A percentile compares a stretch with the other conserved stretches of the same genome.
Evolutionary conservation across 2,329 filamentous ascomycete genomes (phyloP).

Genomic region (Sporothrix dimorphospora): DNA sequence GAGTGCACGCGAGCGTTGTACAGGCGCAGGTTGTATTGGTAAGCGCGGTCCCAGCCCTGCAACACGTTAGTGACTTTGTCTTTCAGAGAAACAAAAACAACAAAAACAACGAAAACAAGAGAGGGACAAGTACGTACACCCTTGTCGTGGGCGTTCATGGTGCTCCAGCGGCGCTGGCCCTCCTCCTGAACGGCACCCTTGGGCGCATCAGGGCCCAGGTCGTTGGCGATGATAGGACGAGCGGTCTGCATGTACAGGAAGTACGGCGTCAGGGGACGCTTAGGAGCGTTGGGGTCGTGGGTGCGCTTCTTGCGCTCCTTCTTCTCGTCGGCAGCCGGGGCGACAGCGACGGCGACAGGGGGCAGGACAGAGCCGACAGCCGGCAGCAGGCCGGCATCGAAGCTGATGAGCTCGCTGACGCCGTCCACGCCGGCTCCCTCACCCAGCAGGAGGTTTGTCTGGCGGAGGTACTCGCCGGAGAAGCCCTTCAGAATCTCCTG

Average conservation of each 20-base stretch:
- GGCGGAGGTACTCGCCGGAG: slow-evolving; percentile 81
- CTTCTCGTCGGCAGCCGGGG: slow-evolving; percentile 64
- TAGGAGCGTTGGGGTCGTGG: slow-evolving; percentile 90
- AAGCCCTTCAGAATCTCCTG: slow-evolving; percentile 79
- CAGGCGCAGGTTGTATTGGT: slow-evolving; percentile 67
- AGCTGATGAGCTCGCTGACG: slow-evolving; percentile 52
- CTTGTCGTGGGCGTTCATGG: slow-evolving; percentile 76
- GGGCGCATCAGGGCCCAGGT: slow-evolving; percentile 73
- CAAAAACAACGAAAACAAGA: background rate
- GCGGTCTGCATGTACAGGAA: slow-evolving; percentile 93
- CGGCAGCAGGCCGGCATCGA: slow-evolving; percentile 56
- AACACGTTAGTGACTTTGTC: background rate
- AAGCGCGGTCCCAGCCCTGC: slow-evolving; percentile 65
- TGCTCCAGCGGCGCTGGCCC: slow-evolving; percentile 82
- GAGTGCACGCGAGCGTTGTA: slow-evolving; percentile 68
- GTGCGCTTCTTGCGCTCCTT: slow-evolving; percentile 89
- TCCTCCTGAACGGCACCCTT: slow-evolving; percentile 88
- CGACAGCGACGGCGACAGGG: slow-evolving; percentile 42
- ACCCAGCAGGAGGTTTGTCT: slow-evolving; percentile 81
- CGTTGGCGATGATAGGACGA: slow-evolving; percentile 77
- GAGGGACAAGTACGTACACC: slow-evolving; percentile 44
- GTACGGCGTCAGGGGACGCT: slow-evolving; percentile 90
- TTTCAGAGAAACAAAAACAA: background rate
- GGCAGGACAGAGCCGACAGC: slow-evolving; percentile 39
- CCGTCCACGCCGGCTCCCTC: slow-evolving; percentile 58